Evolutionary conservation across 2,329 filamentous ascomycete species (phyloP).

Genomic region (Fusarium miscanthi): DNA sequence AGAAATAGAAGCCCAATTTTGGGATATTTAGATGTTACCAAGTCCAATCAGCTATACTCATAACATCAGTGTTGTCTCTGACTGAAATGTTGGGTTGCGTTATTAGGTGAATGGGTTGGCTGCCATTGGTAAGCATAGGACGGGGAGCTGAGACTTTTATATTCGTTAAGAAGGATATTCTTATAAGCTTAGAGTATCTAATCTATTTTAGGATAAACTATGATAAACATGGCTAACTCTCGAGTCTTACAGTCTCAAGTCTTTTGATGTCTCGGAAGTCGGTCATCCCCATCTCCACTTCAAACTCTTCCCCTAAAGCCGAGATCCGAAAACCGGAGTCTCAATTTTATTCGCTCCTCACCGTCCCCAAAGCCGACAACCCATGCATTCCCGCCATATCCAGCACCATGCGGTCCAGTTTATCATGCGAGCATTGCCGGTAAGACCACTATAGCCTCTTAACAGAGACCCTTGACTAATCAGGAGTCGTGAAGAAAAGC

Average conservation of each 20-base stretch:
- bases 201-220: too few relatives aligned
- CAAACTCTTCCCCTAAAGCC: neutral
- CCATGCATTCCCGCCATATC: neutral
- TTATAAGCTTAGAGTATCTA: fast-evolving
- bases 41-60: fast-evolving
- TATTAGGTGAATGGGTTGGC: neutral
- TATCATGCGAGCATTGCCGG: conserved; percentile 52
- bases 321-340: conserved; percentile 18
- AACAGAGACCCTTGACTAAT: fast-evolving
- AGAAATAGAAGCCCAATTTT: fast-evolving
- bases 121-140: neutral
- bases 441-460: conserved; percentile 4
- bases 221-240: too few relatives aligned
- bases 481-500: conserved; percentile 40
- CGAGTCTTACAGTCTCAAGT: too few relatives aligned
- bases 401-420: conserved; percentile 46
- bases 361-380: conserved; percentile 19
- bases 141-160: neutral
- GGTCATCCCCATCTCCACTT: neutral
- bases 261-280: neutral
- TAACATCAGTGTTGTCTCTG: fast-evolving
- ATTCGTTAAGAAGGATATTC: fast-evolving
- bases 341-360: neutral
- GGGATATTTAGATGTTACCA: fast-evolving
- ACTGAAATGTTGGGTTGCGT: fast-evolving